Evolutionary conservation across 2,329 filamentous ascomycete species (phyloP), one percentile per base, ranked within the genome.

Genomic region (Xylariaceae sp.): DNA sequence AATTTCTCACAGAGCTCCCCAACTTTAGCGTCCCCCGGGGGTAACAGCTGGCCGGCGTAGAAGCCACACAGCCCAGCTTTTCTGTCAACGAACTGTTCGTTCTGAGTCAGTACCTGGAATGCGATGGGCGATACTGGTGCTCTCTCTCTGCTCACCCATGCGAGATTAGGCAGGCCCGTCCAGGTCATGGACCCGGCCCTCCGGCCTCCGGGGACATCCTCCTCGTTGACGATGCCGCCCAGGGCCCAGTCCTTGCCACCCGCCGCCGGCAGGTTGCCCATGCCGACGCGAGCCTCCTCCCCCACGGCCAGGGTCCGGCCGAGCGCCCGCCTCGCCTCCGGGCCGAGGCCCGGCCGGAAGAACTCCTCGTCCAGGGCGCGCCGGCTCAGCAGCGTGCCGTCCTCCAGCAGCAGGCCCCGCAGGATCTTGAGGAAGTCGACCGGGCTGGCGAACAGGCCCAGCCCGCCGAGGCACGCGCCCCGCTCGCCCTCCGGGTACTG

Each of bases 191-290:
- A 24, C 21, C 44, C 44, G 4, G 37, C 36, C 22, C 19, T 38
- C 18, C 44, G 38, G 12, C 44, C 44, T 15, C 42, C 44, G 3
- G 44, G 40, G 4, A 47, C 21, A 31, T 45, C 44, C 6, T 12
- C 38, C 27, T 47, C 44, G 22, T 47, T 47, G 16, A 45, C 9
- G 24, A 47, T 38, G 4, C 44, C 44, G 9, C 44, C 44, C 15
- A 47, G 22, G 2, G 29, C 36, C 42, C 42, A 45, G 23, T 47
- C 36, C 25, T 40, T 42, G 2, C 24, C 19, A 5, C 38, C 37
- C 17, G 28, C 29, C 16, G 19, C 26, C 3, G 40, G 42, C 4
- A 47, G 19, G 23, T 43, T 43, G 3, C 44, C 44, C 44, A 47
- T 45, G 8, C 26, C 40, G 10, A 33, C 17, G 14, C 40, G 37